These are phyloP conservation scores for Protomyces lactucae-debilis DNA, from an alignment of 1,139 yeast genomes.

Conservation along the genomic window DNA sequence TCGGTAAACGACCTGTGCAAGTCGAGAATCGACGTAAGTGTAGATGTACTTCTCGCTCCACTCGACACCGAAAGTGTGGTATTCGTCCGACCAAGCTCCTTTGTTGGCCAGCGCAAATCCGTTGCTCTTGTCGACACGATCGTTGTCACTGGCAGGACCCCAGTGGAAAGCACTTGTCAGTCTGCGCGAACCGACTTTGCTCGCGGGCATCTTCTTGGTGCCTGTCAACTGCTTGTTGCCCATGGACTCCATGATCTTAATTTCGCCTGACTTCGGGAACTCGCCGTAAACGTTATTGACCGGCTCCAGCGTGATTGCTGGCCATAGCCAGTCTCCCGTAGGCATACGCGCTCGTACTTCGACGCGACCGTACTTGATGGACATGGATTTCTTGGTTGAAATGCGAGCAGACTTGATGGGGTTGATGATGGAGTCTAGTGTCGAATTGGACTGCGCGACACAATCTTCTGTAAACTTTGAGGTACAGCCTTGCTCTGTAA, in stretches of 20 bases:
- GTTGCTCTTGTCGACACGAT: constrained; percentile 25
- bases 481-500: not conserved
- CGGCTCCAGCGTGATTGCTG: constrained; percentile 32
- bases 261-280: constrained; percentile 32
- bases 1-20: constrained; percentile 29
- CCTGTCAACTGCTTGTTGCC: constrained; percentile 18
- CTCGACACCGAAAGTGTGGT: constrained; percentile 31
- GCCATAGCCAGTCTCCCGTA: constrained; percentile 32
- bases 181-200: constrained; percentile 21
- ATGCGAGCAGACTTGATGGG: constrained; percentile 31
- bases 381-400: constrained; percentile 16
- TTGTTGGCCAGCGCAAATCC: constrained; percentile 15
- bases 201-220: constrained; percentile 20
- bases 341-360: constrained; percentile 31
- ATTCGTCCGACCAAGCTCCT: constrained; percentile 13
- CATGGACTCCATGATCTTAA: constrained; percentile 29
- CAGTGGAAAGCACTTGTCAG: constrained; percentile 30
- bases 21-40: constrained; percentile 30
- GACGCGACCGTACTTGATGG: constrained; percentile 29
- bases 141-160: constrained; percentile 27
- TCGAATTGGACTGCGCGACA: constrained; percentile 19
- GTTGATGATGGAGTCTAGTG: constrained; percentile 28
- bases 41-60: constrained; percentile 31
- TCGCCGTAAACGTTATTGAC: constrained; percentile 27
- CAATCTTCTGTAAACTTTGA: not conserved